Base-by-base conservation (phyloP, 768 basidiomycete species). In the Dioszegia aurantiaca region DNA sequence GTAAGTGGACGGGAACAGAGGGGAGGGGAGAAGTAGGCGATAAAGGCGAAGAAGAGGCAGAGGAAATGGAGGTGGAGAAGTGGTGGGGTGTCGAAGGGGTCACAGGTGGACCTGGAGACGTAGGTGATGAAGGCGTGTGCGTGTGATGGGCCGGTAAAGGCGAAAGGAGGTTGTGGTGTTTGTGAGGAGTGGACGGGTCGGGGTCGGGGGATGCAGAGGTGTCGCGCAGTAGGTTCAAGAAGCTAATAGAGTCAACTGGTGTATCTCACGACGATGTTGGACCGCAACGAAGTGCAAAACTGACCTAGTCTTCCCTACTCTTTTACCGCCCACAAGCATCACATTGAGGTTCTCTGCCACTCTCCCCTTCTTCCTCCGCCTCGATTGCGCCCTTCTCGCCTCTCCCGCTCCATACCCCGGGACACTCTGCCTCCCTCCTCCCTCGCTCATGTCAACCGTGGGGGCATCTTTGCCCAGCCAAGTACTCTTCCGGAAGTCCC, bases 301-400 rank as follows among this genome's bases (percentile, higher is more conserved):
- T 59, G 52, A 73, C 71, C 71, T 70, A 0, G 71, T 70, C 57
- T 73, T 73, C 8, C 71, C 71, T 8, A 63, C 62, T 8, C 59
- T 59, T 47, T 64, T 63, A 8, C 71, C 71, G 30, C 71, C 71
- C 4, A 58, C 71, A 9, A 73, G 60, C 23, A 67, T 59, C 4
- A 73, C 54, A 51, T 73, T 73, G 24, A 73, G 46, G 41, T 45
- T 67, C 11, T 51, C 55, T 37, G 54, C 37, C 26, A 53, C 55
- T 19, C 57, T 64, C 4, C 24, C 45, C 41, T 59, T 62, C 36
- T 58, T 55, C 45, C 58, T 23, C 16, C 48, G 48, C 45, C 39
- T 46, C 39, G 39, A 30, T 17, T 23, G 21, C 9, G 27, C 46
- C 4, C 19, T 9, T 30, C 24, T 28, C 14, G 46, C n/a, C n/a